phyloP scores from a whole-genome alignment of 179 eudicot species.

The Vitellaria paradoxa region DNA sequence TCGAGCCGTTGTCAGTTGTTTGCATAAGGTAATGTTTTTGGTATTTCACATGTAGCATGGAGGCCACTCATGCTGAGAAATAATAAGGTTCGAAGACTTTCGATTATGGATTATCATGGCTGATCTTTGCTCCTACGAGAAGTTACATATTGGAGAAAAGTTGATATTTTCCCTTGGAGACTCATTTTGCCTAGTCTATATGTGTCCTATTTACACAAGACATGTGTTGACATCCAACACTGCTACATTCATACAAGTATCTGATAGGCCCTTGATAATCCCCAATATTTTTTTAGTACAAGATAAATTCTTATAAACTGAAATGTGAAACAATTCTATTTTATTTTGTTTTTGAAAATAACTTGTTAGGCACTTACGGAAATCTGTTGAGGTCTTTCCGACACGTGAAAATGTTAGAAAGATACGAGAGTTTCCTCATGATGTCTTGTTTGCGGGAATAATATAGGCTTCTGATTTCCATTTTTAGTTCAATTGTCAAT shows the following conservation, averaged over 20 bases:
- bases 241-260: background rate
- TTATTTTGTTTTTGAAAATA: background rate
- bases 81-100: background rate
- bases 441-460: background rate
- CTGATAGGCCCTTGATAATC: background rate
- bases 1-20: background rate
- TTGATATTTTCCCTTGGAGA: background rate
- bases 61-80: background rate
- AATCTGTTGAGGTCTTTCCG: background rate
- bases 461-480: background rate
- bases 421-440: background rate
- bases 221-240: background rate
- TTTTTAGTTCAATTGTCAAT: background rate
- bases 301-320: background rate
- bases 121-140: background rate
- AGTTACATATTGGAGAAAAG: background rate
- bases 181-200: background rate
- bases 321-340: background rate
- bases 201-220: background rate
- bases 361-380: background rate
- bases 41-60: background rate
- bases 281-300: no score
- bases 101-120: background rate
- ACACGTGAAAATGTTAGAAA: background rate
- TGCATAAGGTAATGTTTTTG: background rate